A percentile compares a stretch with the other conserved stretches of the same genome.
phyloP scores from a whole-genome alignment of 2,329 filamentous ascomycete species.

The Pseudocercospora crystallina region DNA sequence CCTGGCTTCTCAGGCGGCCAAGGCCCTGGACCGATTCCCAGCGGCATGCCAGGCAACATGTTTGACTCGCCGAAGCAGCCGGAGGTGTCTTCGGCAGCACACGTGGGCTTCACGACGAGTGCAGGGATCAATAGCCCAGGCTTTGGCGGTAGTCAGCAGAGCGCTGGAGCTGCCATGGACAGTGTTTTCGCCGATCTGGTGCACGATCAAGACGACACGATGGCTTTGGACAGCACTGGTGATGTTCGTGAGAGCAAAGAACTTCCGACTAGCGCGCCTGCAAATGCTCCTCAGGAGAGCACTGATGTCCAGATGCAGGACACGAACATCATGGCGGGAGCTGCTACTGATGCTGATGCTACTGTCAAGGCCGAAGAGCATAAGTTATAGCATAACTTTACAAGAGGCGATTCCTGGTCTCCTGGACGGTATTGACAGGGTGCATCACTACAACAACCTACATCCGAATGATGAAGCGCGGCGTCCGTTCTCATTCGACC shows the following conservation, averaged over 20 bases:
- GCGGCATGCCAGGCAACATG: conserved; percentile 26
- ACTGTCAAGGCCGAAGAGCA: conserved; percentile 5
- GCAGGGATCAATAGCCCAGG: conserved; percentile 33
- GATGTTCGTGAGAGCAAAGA: conserved; percentile 22
- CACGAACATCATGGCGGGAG: too few relatives aligned
- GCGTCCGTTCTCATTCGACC: too few relatives aligned
- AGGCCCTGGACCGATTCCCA: conserved; percentile 16
- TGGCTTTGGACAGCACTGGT: conserved; percentile 24
- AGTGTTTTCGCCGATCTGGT: conserved; percentile 39
- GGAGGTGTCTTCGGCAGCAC: conserved; percentile 14
- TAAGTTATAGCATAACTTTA: not conserved
- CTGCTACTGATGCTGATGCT: conserved; percentile 1
- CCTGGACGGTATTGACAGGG: too few relatives aligned
- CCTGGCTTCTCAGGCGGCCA: conserved; percentile 14
- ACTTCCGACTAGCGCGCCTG: conserved; percentile 3
- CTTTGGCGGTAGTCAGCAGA: conserved; percentile 34
- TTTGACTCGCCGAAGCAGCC: conserved; percentile 35
- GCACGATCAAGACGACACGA: conserved; percentile 32
- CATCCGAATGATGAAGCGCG: too few relatives aligned
- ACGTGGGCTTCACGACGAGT: conserved; percentile 19
- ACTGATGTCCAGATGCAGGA: conserved; percentile 3
- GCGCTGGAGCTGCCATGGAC: conserved; percentile 31
- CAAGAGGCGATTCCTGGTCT: too few relatives aligned
- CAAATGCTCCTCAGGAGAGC: not conserved
- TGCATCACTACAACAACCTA: too few relatives aligned